Evolutionary conservation across 768 basidiomycete species (phyloP).

Genomic region (Lentinula edodes): DNA sequence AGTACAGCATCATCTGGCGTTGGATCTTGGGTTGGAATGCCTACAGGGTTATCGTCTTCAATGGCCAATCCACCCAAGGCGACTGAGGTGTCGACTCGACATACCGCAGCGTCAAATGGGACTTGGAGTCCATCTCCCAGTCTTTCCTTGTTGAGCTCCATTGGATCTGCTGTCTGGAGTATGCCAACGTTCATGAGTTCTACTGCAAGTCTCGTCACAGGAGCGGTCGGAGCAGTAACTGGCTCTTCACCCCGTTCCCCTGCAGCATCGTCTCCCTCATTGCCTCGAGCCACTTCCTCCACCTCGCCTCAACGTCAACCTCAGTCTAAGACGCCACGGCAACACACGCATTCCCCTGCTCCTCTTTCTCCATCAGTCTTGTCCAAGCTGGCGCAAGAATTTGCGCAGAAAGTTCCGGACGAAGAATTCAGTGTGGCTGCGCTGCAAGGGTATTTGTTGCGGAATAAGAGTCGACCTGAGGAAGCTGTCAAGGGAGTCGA

Average conservation of each 20-base stretch:
- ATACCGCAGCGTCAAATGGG: neutral
- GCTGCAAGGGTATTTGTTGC: conserved; percentile 82
- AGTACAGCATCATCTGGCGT: neutral
- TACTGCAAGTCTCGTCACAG: neutral
- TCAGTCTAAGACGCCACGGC: conserved; percentile 48
- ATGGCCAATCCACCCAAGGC: neutral
- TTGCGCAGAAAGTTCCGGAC: conserved; percentile 79
- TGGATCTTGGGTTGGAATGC: neutral
- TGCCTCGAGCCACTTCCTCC: conserved; percentile 16
- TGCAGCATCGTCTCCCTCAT: conserved; percentile 14
- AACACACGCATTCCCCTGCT: conserved; percentile 47
- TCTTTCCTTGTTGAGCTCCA: neutral
- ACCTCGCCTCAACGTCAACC: conserved; percentile 62
- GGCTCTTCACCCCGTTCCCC: conserved; percentile 35
- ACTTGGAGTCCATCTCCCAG: conserved; percentile 2
- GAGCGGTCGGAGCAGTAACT: neutral
- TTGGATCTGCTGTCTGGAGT: neutral
- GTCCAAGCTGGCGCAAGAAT: conserved; percentile 64
- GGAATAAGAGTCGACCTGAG: conserved; percentile 81
- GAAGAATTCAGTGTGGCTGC: conserved; percentile 87
- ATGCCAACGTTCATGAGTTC: conserved; percentile 6
- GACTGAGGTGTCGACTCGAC: neutral
- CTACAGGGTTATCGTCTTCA: neutral
- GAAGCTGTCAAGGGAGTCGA: conserved; percentile 61
- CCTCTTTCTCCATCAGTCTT: conserved; percentile 63